phyloP scores from a whole-genome alignment of 2,329 filamentous ascomycete species.

The Nigrospora sphaerica region DNA sequence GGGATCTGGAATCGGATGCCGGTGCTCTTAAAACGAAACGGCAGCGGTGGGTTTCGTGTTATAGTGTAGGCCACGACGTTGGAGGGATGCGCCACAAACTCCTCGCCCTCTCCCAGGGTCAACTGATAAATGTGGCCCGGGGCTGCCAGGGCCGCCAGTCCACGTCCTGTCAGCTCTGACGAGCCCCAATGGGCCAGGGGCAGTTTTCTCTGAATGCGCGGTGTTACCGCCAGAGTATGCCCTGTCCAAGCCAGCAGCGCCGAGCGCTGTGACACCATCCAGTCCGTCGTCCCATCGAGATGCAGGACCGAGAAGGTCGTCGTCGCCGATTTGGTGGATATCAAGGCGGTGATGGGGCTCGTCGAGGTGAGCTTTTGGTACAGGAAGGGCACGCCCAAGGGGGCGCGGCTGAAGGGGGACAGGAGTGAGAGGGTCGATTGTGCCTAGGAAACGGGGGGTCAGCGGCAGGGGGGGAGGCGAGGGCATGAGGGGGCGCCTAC shows the following conservation, averaged over 20 bases:
- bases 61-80: constrained; percentile 89
- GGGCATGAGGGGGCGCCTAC: constrained; percentile 36
- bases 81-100: constrained; percentile 85
- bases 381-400: constrained; percentile 85
- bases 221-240: constrained; percentile 70
- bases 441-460: constrained; percentile 42
- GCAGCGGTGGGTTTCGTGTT: constrained; percentile 63
- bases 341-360: constrained; percentile 77
- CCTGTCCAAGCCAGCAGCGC: constrained; percentile 96
- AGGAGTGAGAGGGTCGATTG: constrained; percentile 85
- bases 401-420: constrained; percentile 71
- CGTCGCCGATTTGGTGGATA: constrained; percentile 78
- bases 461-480: neutral
- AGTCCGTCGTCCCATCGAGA: constrained; percentile 89
- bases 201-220: constrained; percentile 67
- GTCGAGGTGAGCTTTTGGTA: constrained; percentile 89
- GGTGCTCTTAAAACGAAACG: constrained; percentile 79
- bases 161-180: constrained; percentile 80
- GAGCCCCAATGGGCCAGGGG: constrained; percentile 86
- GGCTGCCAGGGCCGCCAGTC: constrained; percentile 75
- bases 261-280: constrained; percentile 83
- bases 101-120: constrained; percentile 71
- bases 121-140: constrained; percentile 88
- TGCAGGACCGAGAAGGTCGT: constrained; percentile 84
- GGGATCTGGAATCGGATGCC: constrained; percentile 77